Evolutionary conservation across 768 basidiomycete genomes (phyloP), one percentile per base, ranked within the genome.

Genomic region (Lenzites betulinus): DNA sequence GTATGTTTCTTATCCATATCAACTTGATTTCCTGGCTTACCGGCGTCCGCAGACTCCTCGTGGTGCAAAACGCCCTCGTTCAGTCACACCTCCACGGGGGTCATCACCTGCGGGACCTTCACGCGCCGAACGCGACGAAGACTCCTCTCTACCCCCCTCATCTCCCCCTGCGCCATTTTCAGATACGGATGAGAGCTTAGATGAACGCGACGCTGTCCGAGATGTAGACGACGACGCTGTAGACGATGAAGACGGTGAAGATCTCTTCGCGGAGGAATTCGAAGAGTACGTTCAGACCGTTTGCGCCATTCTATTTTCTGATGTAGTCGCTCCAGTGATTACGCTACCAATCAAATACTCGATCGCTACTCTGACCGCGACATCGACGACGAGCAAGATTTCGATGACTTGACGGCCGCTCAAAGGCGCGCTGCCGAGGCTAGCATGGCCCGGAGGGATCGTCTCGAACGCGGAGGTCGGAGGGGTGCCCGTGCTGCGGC

Each of bases 361-460:
- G 97, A 99, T 74, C 79, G 74, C 25, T 99, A 98, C 74, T 95
- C 93, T 4, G 88, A 92, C 62, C 84, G 83, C 25, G 97, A 86
- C 54, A 81, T 99, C 54, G 85, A 98, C 70, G 96, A 98, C 67
- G 85, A 88, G 39, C 85, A 85, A 22, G 85, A 88, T 12, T 76
- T 83, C 51, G 87, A 83, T 18, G 87, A 85, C 18, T 68, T 95
- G 63, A 82, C 88, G n/a, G 81, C 79, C 7, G 83, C 79, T 9
- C 85, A 84, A 30, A 85, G 95, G 63, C 87, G 90, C 38, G 87
- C 84, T 2, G 97, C 93, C 30, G 97, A 99, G 74, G 78, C 80
- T 26, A 84, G 84, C 67, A 96, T 98, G 95, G 86, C 85, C 36
- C 84, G 89, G 64, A 87, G 97, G 41, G 96, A 98, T 80, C 84